phyloP scores from a whole-genome alignment of 257 asterid species.

The Handroanthus guayacan region DNA sequence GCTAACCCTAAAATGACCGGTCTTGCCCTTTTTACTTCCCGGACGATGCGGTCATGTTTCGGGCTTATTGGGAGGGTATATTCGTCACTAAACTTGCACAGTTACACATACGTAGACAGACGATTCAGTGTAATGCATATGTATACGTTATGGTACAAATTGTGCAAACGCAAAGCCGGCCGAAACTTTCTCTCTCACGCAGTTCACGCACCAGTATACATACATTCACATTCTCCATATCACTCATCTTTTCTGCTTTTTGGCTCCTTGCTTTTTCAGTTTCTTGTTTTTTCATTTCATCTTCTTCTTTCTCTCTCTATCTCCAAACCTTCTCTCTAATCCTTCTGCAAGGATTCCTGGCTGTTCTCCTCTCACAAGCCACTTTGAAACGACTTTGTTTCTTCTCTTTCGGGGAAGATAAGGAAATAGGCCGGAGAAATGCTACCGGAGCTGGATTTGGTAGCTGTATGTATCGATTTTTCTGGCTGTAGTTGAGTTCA shows the following conservation, averaged over 20 bases:
- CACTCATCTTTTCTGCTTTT: constrained; percentile 34
- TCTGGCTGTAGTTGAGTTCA: constrained; percentile 22
- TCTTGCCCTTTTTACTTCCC: constrained; percentile 24
- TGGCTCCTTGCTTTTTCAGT: constrained; percentile 38
- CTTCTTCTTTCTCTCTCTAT: constrained; percentile 26
- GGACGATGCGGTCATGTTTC: constrained; percentile 21
- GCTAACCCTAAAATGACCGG: background rate
- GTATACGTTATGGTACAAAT: constrained; percentile 21
- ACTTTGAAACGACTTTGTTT: constrained; percentile 25
- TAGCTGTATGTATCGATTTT: constrained; percentile 9
- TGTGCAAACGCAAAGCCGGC: constrained; percentile 18
- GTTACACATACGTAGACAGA: background rate
- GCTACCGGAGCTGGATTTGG: constrained; percentile 38
- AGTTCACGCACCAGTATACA: constrained; percentile 31
- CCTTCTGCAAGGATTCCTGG: constrained; percentile 18
- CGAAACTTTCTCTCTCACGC: constrained; percentile 36
- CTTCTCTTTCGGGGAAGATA: background rate
- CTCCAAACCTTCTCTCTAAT: constrained; percentile 28
- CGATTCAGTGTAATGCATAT: constrained; percentile 22
- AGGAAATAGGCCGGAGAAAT: constrained; percentile 32
- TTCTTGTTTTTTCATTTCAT: constrained; percentile 35
- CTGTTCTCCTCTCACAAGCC: constrained; percentile 34
- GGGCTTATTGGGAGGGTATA: constrained; percentile 31
- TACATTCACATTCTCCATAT: constrained; percentile 27
- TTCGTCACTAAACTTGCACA: constrained; percentile 30